These are phyloP conservation scores for Ascodesmis nigricans DNA, from an alignment of 495 filamentous ascomycete genomes.

Conservation along the genomic window DNA sequence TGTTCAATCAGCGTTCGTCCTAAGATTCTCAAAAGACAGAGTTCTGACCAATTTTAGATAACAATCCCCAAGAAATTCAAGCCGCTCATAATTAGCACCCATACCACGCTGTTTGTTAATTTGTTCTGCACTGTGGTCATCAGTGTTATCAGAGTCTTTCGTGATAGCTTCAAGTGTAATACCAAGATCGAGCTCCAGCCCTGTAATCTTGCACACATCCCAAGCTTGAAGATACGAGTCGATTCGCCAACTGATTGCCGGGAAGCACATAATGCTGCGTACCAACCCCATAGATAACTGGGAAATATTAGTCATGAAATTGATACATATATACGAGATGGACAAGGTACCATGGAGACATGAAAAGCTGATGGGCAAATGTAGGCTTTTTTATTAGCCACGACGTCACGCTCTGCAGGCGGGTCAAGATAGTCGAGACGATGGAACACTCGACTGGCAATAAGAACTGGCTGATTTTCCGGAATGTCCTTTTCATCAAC, in stretches of 20 bases:
- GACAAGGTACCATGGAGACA: constrained; percentile 47
- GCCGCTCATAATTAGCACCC: constrained; percentile 89
- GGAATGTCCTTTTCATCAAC: constrained; percentile 19
- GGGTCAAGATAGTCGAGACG: constrained; percentile 64
- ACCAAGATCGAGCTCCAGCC: constrained; percentile 36
- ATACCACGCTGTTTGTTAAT: constrained; percentile 68
- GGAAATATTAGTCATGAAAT: constrained; percentile 14
- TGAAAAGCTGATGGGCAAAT: constrained; percentile 42
- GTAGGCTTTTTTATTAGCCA: constrained; percentile 22
- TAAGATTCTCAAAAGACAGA: too few species aligned
- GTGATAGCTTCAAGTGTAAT: constrained; percentile 79
- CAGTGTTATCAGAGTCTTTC: constrained; percentile 81
- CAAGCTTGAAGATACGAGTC: constrained; percentile 63
- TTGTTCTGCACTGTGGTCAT: constrained; percentile 47
- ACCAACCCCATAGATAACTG: constrained; percentile 44
- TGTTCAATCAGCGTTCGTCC: constrained; percentile 5
- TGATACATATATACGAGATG: not conserved
- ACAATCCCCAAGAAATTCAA: constrained; percentile 83
- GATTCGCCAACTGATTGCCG: constrained; percentile 61
- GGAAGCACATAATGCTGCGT: constrained; percentile 48
- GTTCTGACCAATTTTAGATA: constrained; percentile 60
- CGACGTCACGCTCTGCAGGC: constrained; percentile 30
- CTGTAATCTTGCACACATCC: constrained; percentile 42
- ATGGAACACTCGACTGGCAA: constrained; percentile 46
- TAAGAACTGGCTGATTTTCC: constrained; percentile 46